Evolutionary conservation across 192 early-diverging fungal genomes (phyloP).

Genomic region (Gigaspora rosea): DNA sequence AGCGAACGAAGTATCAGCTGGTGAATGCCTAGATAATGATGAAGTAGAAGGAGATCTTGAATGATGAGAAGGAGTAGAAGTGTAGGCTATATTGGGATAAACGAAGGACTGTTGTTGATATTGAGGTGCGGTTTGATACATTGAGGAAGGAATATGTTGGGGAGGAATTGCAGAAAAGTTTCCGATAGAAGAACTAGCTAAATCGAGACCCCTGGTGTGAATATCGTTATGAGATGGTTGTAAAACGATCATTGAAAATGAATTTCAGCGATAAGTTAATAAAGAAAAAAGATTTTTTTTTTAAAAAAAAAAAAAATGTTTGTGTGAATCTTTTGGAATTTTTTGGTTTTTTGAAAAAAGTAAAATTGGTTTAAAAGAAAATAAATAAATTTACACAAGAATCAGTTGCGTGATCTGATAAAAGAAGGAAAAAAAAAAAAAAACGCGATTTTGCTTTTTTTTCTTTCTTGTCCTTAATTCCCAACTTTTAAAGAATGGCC

Average conservation of each 20-base stretch:
- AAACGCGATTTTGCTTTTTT: too few species aligned
- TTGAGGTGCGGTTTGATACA: slow-evolving; percentile 22
- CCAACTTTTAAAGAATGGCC: too few species aligned
- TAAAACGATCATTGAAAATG: slow-evolving; percentile 31
- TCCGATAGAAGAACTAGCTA: not conserved
- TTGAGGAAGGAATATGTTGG: slow-evolving; percentile 17
- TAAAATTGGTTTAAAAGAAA: too few species aligned
- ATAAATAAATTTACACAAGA: too few species aligned
- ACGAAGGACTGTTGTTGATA: slow-evolving; percentile 23
- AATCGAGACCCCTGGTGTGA: slow-evolving; percentile 8
- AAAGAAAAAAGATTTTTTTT: too few species aligned
- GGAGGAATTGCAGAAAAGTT: slow-evolving; percentile 20
- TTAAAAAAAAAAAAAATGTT: too few species aligned
- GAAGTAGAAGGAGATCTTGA: slow-evolving; percentile 20
- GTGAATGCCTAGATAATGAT: slow-evolving; percentile 17
- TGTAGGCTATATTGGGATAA: not conserved
- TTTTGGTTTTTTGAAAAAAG: too few species aligned
- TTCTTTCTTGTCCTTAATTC: too few species aligned
- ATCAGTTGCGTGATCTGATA: too few species aligned
- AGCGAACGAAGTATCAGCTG: slow-evolving; percentile 5
- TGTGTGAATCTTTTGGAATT: too few species aligned
- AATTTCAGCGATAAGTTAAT: not conserved
- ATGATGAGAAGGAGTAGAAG: not conserved
- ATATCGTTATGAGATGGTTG: slow-evolving; percentile 28
- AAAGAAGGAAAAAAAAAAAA: too few species aligned